phyloP scores from a whole-genome alignment of 2,329 filamentous ascomycete genomes.

The Eutypella sp. region DNA sequence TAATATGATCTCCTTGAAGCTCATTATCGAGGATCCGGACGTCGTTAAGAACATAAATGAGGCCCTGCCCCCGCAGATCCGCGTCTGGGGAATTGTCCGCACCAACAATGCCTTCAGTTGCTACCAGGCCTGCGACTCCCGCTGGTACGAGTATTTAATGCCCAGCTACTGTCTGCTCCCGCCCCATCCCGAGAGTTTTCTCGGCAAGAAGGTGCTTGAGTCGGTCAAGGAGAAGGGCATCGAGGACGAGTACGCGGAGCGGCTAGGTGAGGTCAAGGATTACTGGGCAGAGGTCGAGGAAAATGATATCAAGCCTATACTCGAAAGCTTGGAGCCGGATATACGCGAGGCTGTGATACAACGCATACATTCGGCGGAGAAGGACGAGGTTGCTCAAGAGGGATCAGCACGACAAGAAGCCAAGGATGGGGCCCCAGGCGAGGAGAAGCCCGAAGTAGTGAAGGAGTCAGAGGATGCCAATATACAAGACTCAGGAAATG shows the following conservation, averaged over 20 bases:
- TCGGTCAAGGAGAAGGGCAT: constrained; percentile 69
- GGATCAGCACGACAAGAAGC: constrained; percentile 11
- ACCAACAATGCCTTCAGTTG: constrained; percentile 90
- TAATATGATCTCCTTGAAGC: constrained; percentile 90
- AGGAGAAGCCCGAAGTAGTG: constrained; percentile 9
- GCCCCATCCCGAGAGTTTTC: constrained; percentile 80
- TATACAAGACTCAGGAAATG: neutral
- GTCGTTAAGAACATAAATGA: constrained; percentile 89
- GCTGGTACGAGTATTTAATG: constrained; percentile 96
- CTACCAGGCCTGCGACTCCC: constrained; percentile 90
- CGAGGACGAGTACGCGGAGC: constrained; percentile 59
- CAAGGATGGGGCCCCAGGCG: constrained; percentile 5
- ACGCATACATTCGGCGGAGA: constrained; percentile 45
- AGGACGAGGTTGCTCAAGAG: constrained; percentile 9
- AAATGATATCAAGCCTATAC: constrained; percentile 68
- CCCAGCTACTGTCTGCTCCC: constrained; percentile 90
- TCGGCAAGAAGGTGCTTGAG: constrained; percentile 80
- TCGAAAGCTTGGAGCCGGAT: constrained; percentile 58
- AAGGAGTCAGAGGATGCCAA: constrained; percentile 2
- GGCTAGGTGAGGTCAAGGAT: constrained; percentile 70
- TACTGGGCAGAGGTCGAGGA: constrained; percentile 85
- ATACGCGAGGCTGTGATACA: constrained; percentile 59
- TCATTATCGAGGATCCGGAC: constrained; percentile 88
- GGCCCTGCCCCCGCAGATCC: constrained; percentile 78
- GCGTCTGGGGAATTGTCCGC: constrained; percentile 88